Evolutionary conservation across 768 basidiomycete genomes (phyloP).

Genomic region (Phylloporus sp.): DNA sequence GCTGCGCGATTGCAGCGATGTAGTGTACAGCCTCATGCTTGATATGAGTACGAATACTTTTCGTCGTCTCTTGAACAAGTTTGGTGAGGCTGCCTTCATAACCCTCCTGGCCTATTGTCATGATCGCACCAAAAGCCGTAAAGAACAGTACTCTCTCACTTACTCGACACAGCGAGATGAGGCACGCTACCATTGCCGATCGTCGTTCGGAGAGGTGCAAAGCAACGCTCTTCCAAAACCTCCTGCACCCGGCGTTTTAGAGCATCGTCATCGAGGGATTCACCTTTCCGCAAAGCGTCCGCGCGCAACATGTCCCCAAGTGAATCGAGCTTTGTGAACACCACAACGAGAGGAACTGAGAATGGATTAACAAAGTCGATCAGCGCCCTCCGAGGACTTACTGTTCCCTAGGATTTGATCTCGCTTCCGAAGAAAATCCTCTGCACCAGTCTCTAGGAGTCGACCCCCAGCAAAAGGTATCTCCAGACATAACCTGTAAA

Average conservation of each 20-base stretch:
- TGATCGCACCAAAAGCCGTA: neutral
- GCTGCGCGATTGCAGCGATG: slow-evolving; percentile 4
- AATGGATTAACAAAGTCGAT: neutral
- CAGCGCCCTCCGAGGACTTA: neutral
- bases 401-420: slow-evolving; percentile 4
- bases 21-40: neutral
- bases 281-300: neutral
- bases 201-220: neutral
- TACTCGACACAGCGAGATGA: neutral
- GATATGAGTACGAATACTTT: no score
- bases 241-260: neutral
- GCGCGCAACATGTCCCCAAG: neutral
- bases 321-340: slow-evolving; percentile 8
- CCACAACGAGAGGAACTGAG: slow-evolving; percentile 5
- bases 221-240: neutral
- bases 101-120: no score
- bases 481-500: neutral
- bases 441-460: neutral
- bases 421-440: neutral
- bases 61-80: no score
- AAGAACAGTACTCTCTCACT: neutral
- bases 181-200: neutral
- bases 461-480: neutral
- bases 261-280: neutral
- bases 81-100: no score